These are phyloP conservation scores for Penicillium sp. DNA, from an alignment of 2,329 filamentous ascomycete species.

Conservation along the genomic window DNA sequence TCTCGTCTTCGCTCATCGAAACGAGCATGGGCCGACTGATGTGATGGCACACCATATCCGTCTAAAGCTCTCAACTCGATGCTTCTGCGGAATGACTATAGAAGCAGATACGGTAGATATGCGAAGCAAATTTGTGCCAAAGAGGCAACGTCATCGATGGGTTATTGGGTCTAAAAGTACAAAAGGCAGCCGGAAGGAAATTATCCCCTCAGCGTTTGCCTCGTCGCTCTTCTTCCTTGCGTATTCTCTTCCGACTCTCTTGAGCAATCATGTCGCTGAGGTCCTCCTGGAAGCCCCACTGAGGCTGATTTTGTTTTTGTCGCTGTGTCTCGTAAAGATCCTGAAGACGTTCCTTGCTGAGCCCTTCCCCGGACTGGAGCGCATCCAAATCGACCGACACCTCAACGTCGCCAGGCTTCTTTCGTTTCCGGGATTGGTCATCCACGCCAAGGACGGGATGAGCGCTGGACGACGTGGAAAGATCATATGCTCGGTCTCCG, in stretches of 20 bases:
- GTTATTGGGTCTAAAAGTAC: background rate
- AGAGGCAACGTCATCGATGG: background rate
- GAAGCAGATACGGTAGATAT: background rate
- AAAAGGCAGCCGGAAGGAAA: background rate
- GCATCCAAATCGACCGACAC: slow-evolving; percentile 87
- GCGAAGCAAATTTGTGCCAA: background rate
- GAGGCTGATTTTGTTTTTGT: slow-evolving; percentile 65
- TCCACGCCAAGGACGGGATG: slow-evolving; percentile 78
- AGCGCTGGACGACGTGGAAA: slow-evolving; percentile 61
- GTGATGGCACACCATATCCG: background rate
- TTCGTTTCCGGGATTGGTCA: slow-evolving; percentile 76
- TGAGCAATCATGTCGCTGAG: slow-evolving; percentile 94
- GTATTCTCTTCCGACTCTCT: slow-evolving; percentile 86
- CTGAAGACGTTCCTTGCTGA: slow-evolving; percentile 82
- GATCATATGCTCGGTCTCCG: slow-evolving; percentile 89
- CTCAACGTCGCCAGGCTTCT: slow-evolving; percentile 95
- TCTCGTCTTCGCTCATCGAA: background rate
- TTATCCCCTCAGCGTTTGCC: slow-evolving; percentile 52
- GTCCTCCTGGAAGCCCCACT: slow-evolving; percentile 83
- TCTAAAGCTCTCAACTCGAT: background rate
- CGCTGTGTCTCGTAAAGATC: slow-evolving; percentile 74
- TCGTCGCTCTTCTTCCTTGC: slow-evolving; percentile 78
- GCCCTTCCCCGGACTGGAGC: slow-evolving; percentile 70
- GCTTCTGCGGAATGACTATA: background rate
- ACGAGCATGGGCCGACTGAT: background rate